Evolutionary conservation across 2,329 filamentous ascomycete species (phyloP), one percentile per base, ranked within the genome.

Genomic region (Cadophora sp.): DNA sequence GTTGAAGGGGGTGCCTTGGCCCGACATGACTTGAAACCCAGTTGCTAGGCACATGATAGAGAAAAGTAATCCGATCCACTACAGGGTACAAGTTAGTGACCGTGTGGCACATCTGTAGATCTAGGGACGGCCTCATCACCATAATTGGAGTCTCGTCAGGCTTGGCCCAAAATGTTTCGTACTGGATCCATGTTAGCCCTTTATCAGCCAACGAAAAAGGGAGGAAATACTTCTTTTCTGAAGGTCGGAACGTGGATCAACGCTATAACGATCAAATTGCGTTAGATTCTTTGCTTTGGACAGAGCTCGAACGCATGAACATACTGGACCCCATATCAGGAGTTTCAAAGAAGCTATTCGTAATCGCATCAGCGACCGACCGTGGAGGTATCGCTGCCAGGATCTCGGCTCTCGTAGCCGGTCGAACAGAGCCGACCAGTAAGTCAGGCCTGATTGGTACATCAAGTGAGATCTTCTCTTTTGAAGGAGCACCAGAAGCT

Each of bases 211-310:
- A n/a, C n/a, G 22, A 12, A 19, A 9, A 55, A 34, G 16, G 11
- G 19, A 34, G 26, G 6, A 46, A 77, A 70, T 73, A 81, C 82
- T 43, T 79, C 77, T 72, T 78, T 83, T 16, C 79, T 79, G 64
- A 87, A 87, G 0, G 82, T 84, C 27, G 85, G 85, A 12, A 80
- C 79, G 71, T 89, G 86, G 22, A 87, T n/a, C 19, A 72, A 56
- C 3, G 67, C 68, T 73, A 46, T 22, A 16, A 12, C 14, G 9
- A 8, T 14, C 19, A 19, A 1, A 7, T 6, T 9, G 9, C 16
- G 7, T 60, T n/a, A 60, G 55, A 24, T 48, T 29, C 8, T 8
- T 14, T 11, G 14, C 46, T 14, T n/a, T n/a, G 40, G 16, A 2
- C 24, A 46, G 2, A 26, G n/a, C 7, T 29, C 11, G 19, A 19